Conservation (phyloP, 2,329 filamentous ascomycete genomes). For the Alternaria triticimaculans region DNA sequence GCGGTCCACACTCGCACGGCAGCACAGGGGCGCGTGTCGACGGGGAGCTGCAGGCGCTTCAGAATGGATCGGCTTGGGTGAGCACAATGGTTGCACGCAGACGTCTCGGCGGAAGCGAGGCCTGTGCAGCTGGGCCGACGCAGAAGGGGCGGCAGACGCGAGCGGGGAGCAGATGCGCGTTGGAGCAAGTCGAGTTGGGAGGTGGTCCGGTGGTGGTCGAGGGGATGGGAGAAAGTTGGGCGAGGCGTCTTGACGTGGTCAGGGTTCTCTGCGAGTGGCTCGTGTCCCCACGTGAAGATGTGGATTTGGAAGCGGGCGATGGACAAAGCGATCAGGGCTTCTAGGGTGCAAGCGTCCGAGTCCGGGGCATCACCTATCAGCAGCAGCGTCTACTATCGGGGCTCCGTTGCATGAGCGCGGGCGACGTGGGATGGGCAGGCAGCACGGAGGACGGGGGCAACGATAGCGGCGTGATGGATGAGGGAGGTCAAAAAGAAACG, state of each 20-base stretch:
- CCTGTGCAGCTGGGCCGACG: constrained; percentile 30
- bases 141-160: constrained; percentile 26
- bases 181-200: not conserved
- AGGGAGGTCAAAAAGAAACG: constrained; percentile 32
- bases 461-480: constrained; percentile 16
- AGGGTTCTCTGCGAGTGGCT: constrained; percentile 18
- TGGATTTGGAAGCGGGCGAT: constrained; percentile 1
- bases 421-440: constrained; percentile 26
- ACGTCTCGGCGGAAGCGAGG: constrained; percentile 26
- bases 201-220: constrained; percentile 10
- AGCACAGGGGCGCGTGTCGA: constrained; percentile 34
- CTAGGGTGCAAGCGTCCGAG: not conserved
- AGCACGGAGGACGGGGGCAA: constrained; percentile 9
- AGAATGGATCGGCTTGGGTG: constrained; percentile 28
- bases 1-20: constrained; percentile 25
- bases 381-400: constrained; percentile 23
- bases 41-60: constrained; percentile 33
- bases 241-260: constrained; percentile 8
- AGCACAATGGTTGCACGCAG: constrained; percentile 31
- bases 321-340: not conserved
- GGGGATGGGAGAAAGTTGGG: constrained; percentile 6
- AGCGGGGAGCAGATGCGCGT: constrained; percentile 17
- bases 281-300: constrained; percentile 40
- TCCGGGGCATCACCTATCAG: constrained; percentile 19
- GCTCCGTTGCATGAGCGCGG: constrained; percentile 31